A percentile compares a stretch with the other conserved stretches of the same genome.
Evolutionary conservation across 345 rosid genomes (phyloP).

Genomic region (Eucalyptus marginata): DNA sequence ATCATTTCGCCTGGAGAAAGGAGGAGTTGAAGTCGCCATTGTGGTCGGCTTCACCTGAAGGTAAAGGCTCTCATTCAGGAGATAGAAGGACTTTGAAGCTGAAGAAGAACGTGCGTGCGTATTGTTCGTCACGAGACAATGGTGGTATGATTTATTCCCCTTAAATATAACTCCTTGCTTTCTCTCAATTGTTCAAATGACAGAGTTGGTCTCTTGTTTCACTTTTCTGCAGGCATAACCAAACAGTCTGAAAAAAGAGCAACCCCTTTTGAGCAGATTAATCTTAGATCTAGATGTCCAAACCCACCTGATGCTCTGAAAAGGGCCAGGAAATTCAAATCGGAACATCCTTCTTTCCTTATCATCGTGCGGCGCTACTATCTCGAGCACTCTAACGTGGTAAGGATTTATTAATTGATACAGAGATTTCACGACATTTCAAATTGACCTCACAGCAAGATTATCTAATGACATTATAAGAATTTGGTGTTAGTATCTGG

Average conservation of each 20-base stretch:
- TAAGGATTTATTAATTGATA: neutral
- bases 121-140: neutral
- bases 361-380: neutral
- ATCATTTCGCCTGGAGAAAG: neutral
- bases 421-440: neutral
- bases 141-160: neutral
- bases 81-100: neutral
- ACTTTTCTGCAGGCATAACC: neutral
- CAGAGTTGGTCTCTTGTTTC: neutral
- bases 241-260: neutral
- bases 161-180: neutral
- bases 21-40: neutral
- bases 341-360: neutral
- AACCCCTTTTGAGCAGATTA: neutral
- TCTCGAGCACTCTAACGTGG: neutral
- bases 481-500: neutral
- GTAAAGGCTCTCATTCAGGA: neutral
- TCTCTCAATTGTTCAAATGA: neutral
- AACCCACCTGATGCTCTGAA: neutral
- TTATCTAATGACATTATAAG: neutral
- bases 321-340: neutral
- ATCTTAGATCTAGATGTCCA: neutral
- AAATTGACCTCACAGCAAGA: neutral
- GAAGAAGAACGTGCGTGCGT: neutral
- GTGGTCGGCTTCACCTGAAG: neutral